These are phyloP conservation scores for Ganoderma meredithae DNA, from an alignment of 1,284 basidiomycete species.

Conservation along the genomic window DNA sequence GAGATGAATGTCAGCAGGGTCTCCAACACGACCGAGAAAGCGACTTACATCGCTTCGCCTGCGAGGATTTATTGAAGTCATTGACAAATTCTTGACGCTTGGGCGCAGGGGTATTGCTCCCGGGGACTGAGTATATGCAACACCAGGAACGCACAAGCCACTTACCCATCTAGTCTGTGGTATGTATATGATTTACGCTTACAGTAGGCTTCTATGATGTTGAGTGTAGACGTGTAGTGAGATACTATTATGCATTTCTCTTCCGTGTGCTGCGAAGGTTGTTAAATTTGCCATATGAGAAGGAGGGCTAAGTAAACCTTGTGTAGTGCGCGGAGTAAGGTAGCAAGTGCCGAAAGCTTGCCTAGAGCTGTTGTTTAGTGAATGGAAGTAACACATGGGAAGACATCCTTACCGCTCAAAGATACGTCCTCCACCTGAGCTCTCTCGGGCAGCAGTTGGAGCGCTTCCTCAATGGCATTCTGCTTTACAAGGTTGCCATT, in stretches of 20 bases:
- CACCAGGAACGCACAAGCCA: not conserved
- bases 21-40: not conserved
- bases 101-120: constrained; percentile 78
- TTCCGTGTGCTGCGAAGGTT: constrained; percentile 63
- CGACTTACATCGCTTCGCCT: constrained; percentile 68
- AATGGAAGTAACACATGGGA: too few species aligned
- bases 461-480: constrained; percentile 66
- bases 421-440: constrained; percentile 73
- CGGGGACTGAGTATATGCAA: not conserved
- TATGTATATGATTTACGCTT: constrained; percentile 80
- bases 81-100: constrained; percentile 89
- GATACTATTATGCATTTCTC: constrained; percentile 96
- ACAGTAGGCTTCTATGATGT: constrained; percentile 90
- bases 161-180: constrained; percentile 88
- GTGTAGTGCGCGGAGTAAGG: constrained; percentile 72
- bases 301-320: constrained; percentile 48
- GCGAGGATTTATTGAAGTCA: constrained; percentile 79
- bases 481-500: constrained; percentile 50
- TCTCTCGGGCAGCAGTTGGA: constrained; percentile 70
- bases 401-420: constrained; percentile 67
- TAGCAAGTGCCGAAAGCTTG: constrained; percentile 82
- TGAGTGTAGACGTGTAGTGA: constrained; percentile 90
- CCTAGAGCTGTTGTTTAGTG: constrained; percentile 52
- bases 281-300: not conserved
- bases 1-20: not conserved